Conservation (phyloP, 768 basidiomycete genomes). For the Lactarius tabidus region DNA sequence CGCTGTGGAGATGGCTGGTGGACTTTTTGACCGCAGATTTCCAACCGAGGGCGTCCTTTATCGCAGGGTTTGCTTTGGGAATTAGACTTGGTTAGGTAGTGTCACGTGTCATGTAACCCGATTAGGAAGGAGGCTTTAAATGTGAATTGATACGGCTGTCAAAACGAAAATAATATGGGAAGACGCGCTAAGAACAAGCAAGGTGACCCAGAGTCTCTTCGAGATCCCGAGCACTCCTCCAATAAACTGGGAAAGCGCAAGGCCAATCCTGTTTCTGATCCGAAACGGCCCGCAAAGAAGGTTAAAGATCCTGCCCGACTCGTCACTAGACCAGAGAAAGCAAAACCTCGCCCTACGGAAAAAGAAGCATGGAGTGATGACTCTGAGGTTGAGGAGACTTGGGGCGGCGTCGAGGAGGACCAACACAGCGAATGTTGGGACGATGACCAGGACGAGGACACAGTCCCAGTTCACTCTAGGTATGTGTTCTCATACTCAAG, state of each 20-base stretch:
- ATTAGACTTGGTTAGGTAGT: slow-evolving; percentile 62
- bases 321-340: slow-evolving; percentile 20
- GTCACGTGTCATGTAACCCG: not conserved
- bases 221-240: slow-evolving; percentile 37
- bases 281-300: slow-evolving; percentile 36
- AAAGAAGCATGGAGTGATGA: slow-evolving; percentile 25
- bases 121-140: not conserved
- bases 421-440: slow-evolving; percentile 53
- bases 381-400: slow-evolving; percentile 25
- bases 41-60: slow-evolving; percentile 83
- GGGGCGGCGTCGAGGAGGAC: slow-evolving; percentile 34
- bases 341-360: slow-evolving; percentile 2
- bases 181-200: slow-evolving; percentile 86
- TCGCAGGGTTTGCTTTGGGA: slow-evolving; percentile 79
- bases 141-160: not conserved
- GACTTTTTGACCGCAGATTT: slow-evolving; percentile 92
- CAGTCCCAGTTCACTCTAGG: slow-evolving; percentile 43
- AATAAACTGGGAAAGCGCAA: slow-evolving; percentile 76
- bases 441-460: slow-evolving; percentile 49
- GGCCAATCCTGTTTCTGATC: slow-evolving; percentile 40
- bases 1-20: slow-evolving; percentile 61
- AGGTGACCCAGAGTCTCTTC: slow-evolving; percentile 57
- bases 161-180: slow-evolving; percentile 62
- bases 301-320: slow-evolving; percentile 30
- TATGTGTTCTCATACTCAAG: slow-evolving; percentile 22